phyloP scores from a whole-genome alignment of 345 rosid species.

The Crucihimalaya himalaica region DNA sequence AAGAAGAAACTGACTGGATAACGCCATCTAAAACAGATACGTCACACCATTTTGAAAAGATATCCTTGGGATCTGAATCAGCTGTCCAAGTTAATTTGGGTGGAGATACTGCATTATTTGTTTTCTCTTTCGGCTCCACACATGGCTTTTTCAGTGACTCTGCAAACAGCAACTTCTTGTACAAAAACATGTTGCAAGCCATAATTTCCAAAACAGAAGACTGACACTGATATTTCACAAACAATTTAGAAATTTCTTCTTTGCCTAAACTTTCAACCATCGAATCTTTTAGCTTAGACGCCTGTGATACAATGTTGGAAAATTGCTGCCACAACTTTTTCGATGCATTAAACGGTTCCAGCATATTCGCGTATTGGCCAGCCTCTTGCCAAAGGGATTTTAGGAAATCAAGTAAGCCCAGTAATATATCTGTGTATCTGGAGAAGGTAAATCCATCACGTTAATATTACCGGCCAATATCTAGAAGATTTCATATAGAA shows the following conservation, averaged over 20 bases:
- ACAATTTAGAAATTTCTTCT: constrained; percentile 50
- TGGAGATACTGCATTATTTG: constrained; percentile 35
- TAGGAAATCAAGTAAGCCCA: constrained; percentile 63
- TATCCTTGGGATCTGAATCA: constrained; percentile 47
- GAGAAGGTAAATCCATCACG: constrained; percentile 35
- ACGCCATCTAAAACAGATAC: constrained; percentile 53
- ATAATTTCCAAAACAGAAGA: constrained; percentile 71
- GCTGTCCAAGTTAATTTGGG: constrained; percentile 41
- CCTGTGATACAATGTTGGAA: constrained; percentile 48
- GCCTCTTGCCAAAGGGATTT: constrained; percentile 96
- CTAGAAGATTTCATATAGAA: not conserved
- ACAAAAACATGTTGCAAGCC: constrained; percentile 77
- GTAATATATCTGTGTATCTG: constrained; percentile 66
- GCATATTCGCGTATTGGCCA: constrained; percentile 54
- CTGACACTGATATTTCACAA: constrained; percentile 64
- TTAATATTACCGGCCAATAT: constrained; percentile 25
- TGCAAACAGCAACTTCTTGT: constrained; percentile 66
- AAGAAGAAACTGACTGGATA: constrained; percentile 60
- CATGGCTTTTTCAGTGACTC: constrained; percentile 50
- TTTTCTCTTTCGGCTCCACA: constrained; percentile 40
- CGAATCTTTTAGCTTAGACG: constrained; percentile 44
- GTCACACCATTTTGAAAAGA: constrained; percentile 65
- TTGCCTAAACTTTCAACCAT: constrained; percentile 44
- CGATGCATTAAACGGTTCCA: constrained; percentile 60
- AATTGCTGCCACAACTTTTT: constrained; percentile 69